Evolutionary conservation across 345 rosid genomes (phyloP).

Genomic region (Erysimum cheiranthoides): DNA sequence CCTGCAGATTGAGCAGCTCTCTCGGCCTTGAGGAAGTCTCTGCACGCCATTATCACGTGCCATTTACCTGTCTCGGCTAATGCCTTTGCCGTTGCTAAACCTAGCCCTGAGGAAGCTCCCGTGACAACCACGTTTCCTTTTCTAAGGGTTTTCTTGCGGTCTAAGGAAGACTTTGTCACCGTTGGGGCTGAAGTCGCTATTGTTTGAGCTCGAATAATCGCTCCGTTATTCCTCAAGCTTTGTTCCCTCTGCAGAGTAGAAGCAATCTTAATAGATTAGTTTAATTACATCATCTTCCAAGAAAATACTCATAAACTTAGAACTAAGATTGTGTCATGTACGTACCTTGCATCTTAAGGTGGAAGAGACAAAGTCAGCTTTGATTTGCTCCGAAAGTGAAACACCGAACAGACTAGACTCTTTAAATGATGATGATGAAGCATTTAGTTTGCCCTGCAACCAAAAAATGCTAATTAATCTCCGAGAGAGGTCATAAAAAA

Average conservation of each 20-base stretch:
- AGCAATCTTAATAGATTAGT: neutral
- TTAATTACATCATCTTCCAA: neutral
- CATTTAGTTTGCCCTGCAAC: slow-evolving; percentile 63
- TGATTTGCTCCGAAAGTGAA: slow-evolving; percentile 66
- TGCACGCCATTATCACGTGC: slow-evolving; percentile 91
- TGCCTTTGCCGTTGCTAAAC: slow-evolving; percentile 85
- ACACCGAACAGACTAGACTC: slow-evolving; percentile 79
- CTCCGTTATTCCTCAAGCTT: slow-evolving; percentile 48
- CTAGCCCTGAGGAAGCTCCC: slow-evolving; percentile 88
- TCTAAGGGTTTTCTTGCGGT: slow-evolving; percentile 77
- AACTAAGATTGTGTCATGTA: slow-evolving; percentile 20
- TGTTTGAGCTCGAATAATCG: slow-evolving; percentile 65
- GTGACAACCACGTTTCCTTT: slow-evolving; percentile 77
- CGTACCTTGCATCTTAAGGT: slow-evolving; percentile 79
- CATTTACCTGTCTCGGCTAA: slow-evolving; percentile 88
- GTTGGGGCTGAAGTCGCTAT: slow-evolving; percentile 66
- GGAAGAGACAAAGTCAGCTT: slow-evolving; percentile 58
- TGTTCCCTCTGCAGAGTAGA: slow-evolving; percentile 54
- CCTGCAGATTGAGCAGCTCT: slow-evolving; percentile 51
- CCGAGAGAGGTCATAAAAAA: neutral
- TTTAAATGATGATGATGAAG: slow-evolving; percentile 49
- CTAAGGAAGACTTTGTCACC: slow-evolving; percentile 47
- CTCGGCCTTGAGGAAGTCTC: slow-evolving; percentile 51
- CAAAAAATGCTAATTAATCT: slow-evolving; percentile 13
- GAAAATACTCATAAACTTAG: neutral